Conservation (phyloP, 169 alveolate species). For the Babesia sp. region DNA sequence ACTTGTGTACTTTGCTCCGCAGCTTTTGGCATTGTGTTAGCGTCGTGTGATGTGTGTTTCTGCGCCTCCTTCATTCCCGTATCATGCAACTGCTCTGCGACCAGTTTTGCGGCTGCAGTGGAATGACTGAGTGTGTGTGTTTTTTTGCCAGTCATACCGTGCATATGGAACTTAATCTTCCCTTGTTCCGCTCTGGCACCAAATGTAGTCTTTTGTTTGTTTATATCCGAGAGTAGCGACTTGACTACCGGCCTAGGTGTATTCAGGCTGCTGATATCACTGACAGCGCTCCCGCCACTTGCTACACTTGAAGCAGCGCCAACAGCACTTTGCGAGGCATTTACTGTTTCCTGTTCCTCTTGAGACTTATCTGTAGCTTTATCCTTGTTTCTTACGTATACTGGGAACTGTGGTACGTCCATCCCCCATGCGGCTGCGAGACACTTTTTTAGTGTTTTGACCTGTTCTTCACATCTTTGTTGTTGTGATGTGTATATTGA, state of each 20-base stretch:
- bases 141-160: background rate
- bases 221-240: slow-evolving; percentile 35
- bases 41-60: background rate
- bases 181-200: slow-evolving; percentile 11
- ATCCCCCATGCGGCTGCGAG: slow-evolving; percentile 67
- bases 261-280: background rate
- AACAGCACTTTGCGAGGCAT: slow-evolving; percentile 22
- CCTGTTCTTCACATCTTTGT: slow-evolving; percentile 68
- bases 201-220: background rate
- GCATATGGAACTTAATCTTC: slow-evolving; percentile 61
- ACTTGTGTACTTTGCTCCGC: background rate
- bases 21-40: background rate
- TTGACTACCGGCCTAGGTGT: slow-evolving; percentile 20
- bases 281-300: slow-evolving; percentile 35
- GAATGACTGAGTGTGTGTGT: background rate
- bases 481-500: slow-evolving; percentile 64
- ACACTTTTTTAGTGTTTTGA: slow-evolving; percentile 44
- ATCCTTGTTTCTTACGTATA: slow-evolving; percentile 26
- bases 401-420: slow-evolving; percentile 63
- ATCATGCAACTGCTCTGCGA: background rate
- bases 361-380: background rate
- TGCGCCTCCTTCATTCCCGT: background rate
- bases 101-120: slow-evolving; percentile 1
- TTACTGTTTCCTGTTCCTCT: background rate
- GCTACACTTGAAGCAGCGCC: slow-evolving; percentile 60